Percentiles rank a stretch among this genome's conserved stretches.
Conservation (phyloP, 1,284 basidiomycete genomes). For the Tylopilus orsonianus region DNA sequence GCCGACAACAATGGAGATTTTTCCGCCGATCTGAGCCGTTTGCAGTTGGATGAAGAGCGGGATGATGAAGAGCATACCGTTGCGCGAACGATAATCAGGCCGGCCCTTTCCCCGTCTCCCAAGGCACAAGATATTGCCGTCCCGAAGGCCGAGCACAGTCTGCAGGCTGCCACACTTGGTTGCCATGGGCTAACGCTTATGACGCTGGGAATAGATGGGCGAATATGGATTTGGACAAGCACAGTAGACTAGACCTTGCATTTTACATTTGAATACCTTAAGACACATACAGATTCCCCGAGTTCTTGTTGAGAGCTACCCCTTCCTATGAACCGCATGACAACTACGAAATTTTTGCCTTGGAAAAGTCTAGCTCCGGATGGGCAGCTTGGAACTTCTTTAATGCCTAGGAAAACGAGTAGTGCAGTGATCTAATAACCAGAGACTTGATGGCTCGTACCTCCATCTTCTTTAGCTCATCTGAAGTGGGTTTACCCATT, state of each 20-base stretch:
- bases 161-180: conserved; percentile 43
- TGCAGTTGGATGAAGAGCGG: conserved; percentile 33
- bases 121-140: conserved; percentile 22
- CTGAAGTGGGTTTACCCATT: conserved; percentile 93
- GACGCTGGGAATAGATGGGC: conserved; percentile 20
- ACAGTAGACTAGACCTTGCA: conserved; percentile 15
- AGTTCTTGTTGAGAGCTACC: background rate
- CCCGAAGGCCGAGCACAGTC: conserved; percentile 5
- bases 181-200: conserved; percentile 45
- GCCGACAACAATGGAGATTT: conserved; percentile 20
- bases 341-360: conserved; percentile 80
- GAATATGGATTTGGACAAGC: conserved; percentile 31
- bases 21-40: conserved; percentile 12
- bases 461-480: conserved; percentile 88
- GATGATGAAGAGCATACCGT: conserved; percentile 24
- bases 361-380: conserved; percentile 93
- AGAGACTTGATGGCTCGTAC: conserved; percentile 36
- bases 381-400: conserved; percentile 88
- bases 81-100: conserved; percentile 2
- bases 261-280: conserved; percentile 1
- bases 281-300: background rate
- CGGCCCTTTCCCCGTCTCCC: conserved; percentile 23
- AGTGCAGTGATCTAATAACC: background rate
- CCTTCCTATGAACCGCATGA: background rate
- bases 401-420: conserved; percentile 55